These are phyloP conservation scores for Debaryomyces tyrocola DNA, from an alignment of 805 yeast genomes.

Conservation along the genomic window DNA sequence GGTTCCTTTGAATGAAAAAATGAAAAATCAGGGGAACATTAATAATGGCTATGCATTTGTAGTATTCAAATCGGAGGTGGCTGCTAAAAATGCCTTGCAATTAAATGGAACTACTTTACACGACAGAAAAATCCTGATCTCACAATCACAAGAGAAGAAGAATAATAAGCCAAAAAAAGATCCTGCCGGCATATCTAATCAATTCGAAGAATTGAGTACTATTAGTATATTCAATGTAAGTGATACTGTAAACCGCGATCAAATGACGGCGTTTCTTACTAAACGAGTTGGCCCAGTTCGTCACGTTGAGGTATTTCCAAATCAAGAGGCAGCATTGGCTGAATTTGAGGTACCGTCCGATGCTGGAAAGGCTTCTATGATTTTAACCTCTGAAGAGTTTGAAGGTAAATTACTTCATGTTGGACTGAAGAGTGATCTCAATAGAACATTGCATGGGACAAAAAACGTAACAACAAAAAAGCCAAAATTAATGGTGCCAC, in stretches of 20 bases:
- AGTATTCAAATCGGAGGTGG: slow-evolving; percentile 41
- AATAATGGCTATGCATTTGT: slow-evolving; percentile 72
- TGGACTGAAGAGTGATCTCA: slow-evolving; percentile 7
- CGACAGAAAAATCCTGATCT: slow-evolving; percentile 49
- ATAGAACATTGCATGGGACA: not conserved
- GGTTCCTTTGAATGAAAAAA: slow-evolving; percentile 44
- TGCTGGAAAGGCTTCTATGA: slow-evolving; percentile 54
- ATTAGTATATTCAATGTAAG: slow-evolving; percentile 23
- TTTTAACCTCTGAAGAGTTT: slow-evolving; percentile 37
- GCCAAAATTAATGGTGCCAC: slow-evolving; percentile 7
- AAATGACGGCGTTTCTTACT: slow-evolving; percentile 27
- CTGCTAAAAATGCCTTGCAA: slow-evolving; percentile 48
- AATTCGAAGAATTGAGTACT: slow-evolving; percentile 17
- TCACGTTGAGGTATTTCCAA: slow-evolving; percentile 47
- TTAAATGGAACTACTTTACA: slow-evolving; percentile 42
- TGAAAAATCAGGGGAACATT: slow-evolving; percentile 26
- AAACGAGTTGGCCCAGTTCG: slow-evolving; percentile 35
- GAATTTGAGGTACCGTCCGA: slow-evolving; percentile 41
- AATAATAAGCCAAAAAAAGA: slow-evolving; percentile 8
- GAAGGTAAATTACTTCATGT: slow-evolving; percentile 24
- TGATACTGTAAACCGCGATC: slow-evolving; percentile 37
- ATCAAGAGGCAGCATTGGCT: slow-evolving; percentile 48
- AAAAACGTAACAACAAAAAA: not conserved
- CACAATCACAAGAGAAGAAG: slow-evolving; percentile 29
- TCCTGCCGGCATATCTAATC: slow-evolving; percentile 6